Percentiles rank a stretch among this genome's conserved stretches.
Evolutionary conservation across 2,329 filamentous ascomycete species (phyloP).

Genomic region (Cryphonectria parasitica): DNA sequence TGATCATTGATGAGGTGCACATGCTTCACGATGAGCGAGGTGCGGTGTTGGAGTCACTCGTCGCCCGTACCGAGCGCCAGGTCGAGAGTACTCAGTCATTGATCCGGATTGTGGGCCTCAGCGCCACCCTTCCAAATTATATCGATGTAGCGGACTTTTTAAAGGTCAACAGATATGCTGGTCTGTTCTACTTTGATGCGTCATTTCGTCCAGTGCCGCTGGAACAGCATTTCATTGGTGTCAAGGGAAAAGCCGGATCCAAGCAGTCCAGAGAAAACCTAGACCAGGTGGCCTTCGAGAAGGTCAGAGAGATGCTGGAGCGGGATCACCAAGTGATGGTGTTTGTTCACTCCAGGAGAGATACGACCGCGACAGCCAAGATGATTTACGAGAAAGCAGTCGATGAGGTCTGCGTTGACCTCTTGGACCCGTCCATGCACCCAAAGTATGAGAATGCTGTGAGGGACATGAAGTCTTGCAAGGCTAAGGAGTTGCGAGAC

Average conservation of each 20-base stretch:
- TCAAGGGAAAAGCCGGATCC: constrained; percentile 85
- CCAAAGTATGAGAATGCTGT: constrained; percentile 79
- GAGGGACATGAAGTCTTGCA: constrained; percentile 83
- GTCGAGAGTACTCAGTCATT: constrained; percentile 98
- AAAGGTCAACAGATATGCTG: constrained; percentile 90
- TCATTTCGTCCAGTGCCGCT: constrained; percentile 96
- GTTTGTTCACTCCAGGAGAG: constrained; percentile 95
- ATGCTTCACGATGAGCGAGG: constrained; percentile 99
- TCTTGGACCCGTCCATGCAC: constrained; percentile 82
- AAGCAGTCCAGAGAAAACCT: constrained; percentile 87
- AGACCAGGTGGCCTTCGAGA: constrained; percentile 86
- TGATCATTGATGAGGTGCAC: constrained; percentile 98
- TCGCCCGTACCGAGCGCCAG: constrained; percentile 91
- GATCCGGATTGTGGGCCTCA: constrained; percentile 94
- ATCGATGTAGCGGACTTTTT: constrained; percentile 96
- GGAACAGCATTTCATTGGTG: constrained; percentile 96
- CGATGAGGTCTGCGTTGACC: constrained; percentile 76
- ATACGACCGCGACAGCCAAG: constrained; percentile 86
- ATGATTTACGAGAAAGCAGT: constrained; percentile 84
- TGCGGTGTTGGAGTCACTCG: constrained; percentile 92
- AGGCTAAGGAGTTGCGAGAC: constrained; percentile 85
- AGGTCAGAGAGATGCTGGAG: constrained; percentile 91
- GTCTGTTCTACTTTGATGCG: constrained; percentile 94
- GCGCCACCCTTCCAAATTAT: constrained; percentile 94
- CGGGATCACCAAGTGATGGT: constrained; percentile 98